Conservation (phyloP, 2,329 filamentous ascomycete genomes). For the Botrytis tulipae region DNA sequence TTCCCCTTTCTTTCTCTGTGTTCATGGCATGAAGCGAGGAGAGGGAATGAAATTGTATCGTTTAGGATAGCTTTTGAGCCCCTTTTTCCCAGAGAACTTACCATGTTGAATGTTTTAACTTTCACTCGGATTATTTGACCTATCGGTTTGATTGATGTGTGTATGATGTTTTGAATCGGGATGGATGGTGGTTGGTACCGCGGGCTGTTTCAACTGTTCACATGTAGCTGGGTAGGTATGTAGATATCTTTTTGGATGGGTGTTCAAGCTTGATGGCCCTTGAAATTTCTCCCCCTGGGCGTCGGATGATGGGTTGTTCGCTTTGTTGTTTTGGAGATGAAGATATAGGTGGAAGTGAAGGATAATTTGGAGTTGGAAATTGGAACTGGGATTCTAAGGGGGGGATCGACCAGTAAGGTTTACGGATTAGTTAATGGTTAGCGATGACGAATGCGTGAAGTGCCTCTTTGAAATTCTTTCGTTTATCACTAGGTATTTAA, state of each 20-base stretch:
- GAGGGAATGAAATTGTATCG: neutral
- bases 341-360: no score
- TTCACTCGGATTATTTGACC: no score
- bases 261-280: no score
- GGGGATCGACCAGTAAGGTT: no score
- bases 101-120: neutral
- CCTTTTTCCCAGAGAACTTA: neutral
- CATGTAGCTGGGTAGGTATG: accelerated
- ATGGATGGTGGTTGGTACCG: neutral
- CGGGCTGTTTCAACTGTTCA: neutral
- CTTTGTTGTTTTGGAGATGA: neutral
- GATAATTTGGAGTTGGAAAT: no score
- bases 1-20: no score
- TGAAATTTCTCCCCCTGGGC: no score
- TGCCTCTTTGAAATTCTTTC: neutral
- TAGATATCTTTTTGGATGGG: neutral
- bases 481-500: neutral
- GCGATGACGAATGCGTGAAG: neutral
- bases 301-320: no score
- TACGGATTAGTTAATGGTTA: neutral
- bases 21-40: neutral
- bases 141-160: neutral
- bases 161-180: no score
- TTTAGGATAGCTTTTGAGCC: neutral
- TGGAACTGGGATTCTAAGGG: no score